A percentile compares a stretch with the other conserved stretches of the same genome.
Conservation (phyloP, 768 basidiomycete species). For the Agrocybe praecox region DNA sequence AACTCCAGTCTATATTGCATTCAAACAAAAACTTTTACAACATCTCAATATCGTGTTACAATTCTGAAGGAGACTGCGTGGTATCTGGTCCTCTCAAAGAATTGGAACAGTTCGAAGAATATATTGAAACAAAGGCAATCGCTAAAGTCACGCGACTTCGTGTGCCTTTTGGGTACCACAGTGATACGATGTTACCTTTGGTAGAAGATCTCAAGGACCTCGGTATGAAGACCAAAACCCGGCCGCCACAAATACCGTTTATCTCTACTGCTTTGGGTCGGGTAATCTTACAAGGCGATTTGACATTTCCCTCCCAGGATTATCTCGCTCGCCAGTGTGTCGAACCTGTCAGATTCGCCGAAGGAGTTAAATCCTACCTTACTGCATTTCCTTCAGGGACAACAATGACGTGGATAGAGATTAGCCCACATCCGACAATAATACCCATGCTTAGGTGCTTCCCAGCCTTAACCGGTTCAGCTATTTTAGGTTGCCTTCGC, state of each 20-base stretch:
- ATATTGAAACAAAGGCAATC: conserved; percentile 35
- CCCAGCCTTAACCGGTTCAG: conserved; percentile 28
- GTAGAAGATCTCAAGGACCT: conserved; percentile 48
- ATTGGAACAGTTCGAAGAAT: conserved; percentile 40
- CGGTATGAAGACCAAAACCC: conserved; percentile 36
- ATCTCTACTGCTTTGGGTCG: conserved; percentile 63
- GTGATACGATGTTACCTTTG: conserved; percentile 61
- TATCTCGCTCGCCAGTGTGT: conserved; percentile 65
- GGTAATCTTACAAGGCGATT: conserved; percentile 55
- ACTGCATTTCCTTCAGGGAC: conserved; percentile 27
- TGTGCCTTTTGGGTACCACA: conserved; percentile 70
- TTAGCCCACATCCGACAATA: conserved; percentile 62
- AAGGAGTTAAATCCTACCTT: conserved; percentile 46
- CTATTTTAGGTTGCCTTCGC: conserved; percentile 53
- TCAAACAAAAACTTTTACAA: conserved; percentile 33
- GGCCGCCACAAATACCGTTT: conserved; percentile 56
- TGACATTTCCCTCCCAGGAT: conserved; percentile 42
- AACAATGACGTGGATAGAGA: conserved; percentile 57
- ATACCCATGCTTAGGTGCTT: conserved; percentile 58
- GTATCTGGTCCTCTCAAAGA: conserved; percentile 56
- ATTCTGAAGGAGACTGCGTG: conserved; percentile 58
- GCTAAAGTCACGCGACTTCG: conserved; percentile 47
- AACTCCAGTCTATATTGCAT: conserved; percentile 36
- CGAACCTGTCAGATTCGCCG: conserved; percentile 58
- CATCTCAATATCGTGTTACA: conserved; percentile 61